A percentile compares a stretch with the other conserved stretches of the same genome.
Conservation (phyloP, 441 rosid species). For the Erodium trifolium region DNA sequence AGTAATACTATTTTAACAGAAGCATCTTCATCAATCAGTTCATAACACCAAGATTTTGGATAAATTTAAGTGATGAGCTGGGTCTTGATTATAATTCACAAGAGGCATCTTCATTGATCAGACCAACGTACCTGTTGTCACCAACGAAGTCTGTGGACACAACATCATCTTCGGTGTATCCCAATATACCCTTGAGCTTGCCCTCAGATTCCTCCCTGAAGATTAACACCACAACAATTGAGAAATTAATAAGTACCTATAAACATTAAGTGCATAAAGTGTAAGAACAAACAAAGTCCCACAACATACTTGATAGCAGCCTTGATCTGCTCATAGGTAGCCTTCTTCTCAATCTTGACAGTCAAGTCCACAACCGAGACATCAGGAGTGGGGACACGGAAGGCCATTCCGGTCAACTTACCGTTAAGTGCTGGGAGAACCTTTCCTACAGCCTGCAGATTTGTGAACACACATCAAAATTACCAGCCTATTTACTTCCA, state of each 20-base stretch:
- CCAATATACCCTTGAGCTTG: constrained; percentile 61
- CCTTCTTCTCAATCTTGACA: constrained; percentile 56
- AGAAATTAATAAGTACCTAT: neutral
- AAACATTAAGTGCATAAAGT: neutral
- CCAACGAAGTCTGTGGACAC: constrained; percentile 69
- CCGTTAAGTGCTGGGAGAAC: constrained; percentile 67
- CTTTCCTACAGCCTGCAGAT: constrained; percentile 59
- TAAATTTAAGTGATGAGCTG: neutral
- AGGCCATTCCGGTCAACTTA: constrained; percentile 78
- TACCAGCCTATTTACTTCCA: neutral
- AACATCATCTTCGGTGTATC: constrained; percentile 63
- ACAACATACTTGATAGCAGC: constrained; percentile 45
- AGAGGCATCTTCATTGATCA: neutral
- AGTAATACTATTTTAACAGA: too few species aligned
- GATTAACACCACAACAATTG: neutral
- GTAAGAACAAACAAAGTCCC: neutral
- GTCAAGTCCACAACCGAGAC: constrained; percentile 84
- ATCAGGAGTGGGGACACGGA: constrained; percentile 84
- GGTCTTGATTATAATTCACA: neutral
- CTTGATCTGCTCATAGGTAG: constrained; percentile 59
- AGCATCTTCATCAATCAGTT: neutral
- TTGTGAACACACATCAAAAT: neutral
- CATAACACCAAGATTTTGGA: neutral
- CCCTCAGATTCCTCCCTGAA: constrained; percentile 60
- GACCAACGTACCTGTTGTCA: constrained; percentile 41